These are phyloP conservation scores for Lobosporangium transversale DNA, from an alignment of 192 early-diverging fungal genomes.

Conservation along the genomic window DNA sequence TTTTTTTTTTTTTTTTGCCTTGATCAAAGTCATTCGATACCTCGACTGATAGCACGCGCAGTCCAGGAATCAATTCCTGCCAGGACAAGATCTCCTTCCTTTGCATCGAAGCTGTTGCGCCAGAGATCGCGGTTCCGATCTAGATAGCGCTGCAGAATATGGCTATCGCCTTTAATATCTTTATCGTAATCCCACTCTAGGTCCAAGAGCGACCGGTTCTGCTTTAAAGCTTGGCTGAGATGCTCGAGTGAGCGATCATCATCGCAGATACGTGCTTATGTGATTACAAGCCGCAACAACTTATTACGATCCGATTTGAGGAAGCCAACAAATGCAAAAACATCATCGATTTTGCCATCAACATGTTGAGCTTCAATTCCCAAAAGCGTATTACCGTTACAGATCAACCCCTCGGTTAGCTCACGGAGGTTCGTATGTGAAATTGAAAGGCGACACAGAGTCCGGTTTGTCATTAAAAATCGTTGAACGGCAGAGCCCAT, in stretches of 20 bases:
- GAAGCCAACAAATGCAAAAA: slow-evolving; percentile 33
- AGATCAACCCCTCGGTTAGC: slow-evolving; percentile 8
- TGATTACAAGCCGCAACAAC: slow-evolving; percentile 37
- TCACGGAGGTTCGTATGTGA: slow-evolving; percentile 43
- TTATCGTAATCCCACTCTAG: slow-evolving; percentile 41
- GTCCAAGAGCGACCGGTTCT: slow-evolving; percentile 31
- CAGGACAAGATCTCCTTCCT: slow-evolving; percentile 9
- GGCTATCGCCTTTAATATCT: slow-evolving; percentile 13
- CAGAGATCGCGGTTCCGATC: slow-evolving; percentile 35
- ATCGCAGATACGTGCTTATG: slow-evolving; percentile 33
- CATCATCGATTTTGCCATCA: slow-evolving; percentile 28
- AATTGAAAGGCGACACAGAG: slow-evolving; percentile 17
- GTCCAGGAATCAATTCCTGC: slow-evolving; percentile 38
- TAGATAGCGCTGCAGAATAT: slow-evolving; percentile 30
- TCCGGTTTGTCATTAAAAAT: slow-evolving; percentile 22
- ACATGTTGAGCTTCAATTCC: slow-evolving; percentile 35
- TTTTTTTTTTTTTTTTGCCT: slow-evolving; percentile 6
- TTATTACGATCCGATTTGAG: slow-evolving; percentile 19
- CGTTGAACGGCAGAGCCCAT: slow-evolving; percentile 27
- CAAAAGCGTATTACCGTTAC: slow-evolving; percentile 13
- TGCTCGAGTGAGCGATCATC: slow-evolving; percentile 25
- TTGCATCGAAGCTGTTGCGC: slow-evolving; percentile 23
- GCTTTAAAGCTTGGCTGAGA: slow-evolving; percentile 30
- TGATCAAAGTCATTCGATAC: not conserved
- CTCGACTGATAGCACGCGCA: slow-evolving; percentile 18